Evolutionary conservation across 2,329 filamentous ascomycete species (phyloP), one percentile per base, ranked within the genome.

Genomic region (Colletotrichum phormii): DNA sequence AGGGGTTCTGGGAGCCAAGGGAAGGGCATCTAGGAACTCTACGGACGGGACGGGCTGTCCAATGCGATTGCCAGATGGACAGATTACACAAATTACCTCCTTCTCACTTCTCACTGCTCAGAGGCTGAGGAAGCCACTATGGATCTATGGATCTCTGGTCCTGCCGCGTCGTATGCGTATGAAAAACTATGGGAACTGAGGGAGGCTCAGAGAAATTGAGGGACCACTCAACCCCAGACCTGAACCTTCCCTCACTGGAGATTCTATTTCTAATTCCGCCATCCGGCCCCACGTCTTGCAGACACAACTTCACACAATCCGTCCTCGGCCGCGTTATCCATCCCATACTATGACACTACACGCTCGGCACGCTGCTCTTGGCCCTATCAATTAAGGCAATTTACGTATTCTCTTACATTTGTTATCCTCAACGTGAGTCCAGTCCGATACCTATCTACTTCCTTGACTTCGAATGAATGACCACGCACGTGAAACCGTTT

Each of bases 401-500:
- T 62, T 33, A 60, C 57, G 33, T 63, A 53, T 29, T 18, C 46
- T 24, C 18, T 37, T 24, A 26, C 57, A 42, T 4, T 49, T 29
- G 11, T 11, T 5, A 29, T 15, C 18, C 57, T 57, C 26, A 53
- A 49, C 26, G 49, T 18, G n/a, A 33, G 11, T 13, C 18, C 24
- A 33, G 6, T 13, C 11, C 24, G 3, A 6, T 8, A 33, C 18
- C 24, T 57, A 4, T 12, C 24, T 57, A n/a, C n/a, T n/a, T n/a
- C n/a, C n/a, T n/a, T n/a, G n/a, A n/a, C n/a, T n/a, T n/a, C n/a
- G n/a, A 49, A 33, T 33, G 55, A 29, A 11, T 35, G 71, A 64
- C 54, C 46, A 7, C 24, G 60, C 60, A 72, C 55, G 70, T 72
- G 66, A 72, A 72, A 64, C 71, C 22, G 46, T n/a, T 57, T 15